Base-by-base conservation (phyloP, 306 rosid species). In the Begonia loranthoides region DNA sequence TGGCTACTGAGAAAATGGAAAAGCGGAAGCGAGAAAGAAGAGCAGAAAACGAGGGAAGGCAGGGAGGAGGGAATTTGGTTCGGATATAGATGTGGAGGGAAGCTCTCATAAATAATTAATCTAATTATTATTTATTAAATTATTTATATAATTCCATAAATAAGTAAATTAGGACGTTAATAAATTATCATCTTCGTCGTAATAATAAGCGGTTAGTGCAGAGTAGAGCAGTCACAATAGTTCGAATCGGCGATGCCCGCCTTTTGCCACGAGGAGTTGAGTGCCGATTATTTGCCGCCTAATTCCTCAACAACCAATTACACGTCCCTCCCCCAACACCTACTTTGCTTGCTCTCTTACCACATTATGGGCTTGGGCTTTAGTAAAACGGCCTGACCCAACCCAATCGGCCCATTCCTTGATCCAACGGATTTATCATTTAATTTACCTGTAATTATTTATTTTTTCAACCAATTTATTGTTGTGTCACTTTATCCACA, bases 71-170 rank as follows among this genome's bases (percentile, higher is more conserved):
- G 89, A 89, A 89, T 76, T 85, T 74, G 83, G 90, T 83, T 83
- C 94, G 83, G 96, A 87, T 74, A 76, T 50, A 44, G 76, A 75
- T 83, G 87, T 87, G 96, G 96, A 80, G 94, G 94, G 94, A 84
- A 78, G 73, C 75, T 64, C 71, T 79, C n/a, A 4, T 66, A 43
- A 41, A 9, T 41, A 41, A 41, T 9, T 41, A 12, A 41, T 41
- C 0, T 41, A 41, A 41, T 41, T 9, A 41, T 41, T 39, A 10
- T 39, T 39, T 39, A 39, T n/a, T n/a, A n/a, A n/a, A n/a, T n/a
- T n/a, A n/a, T 19, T 19, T 1, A 2, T 0, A 19, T 19, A 19
- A 19, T 19, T 19, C 22, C 3, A 19, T 19, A 19, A 19, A 19
- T 19, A 4, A 19, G 22, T 19, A 41, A 41, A 41, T 9, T 41